Percentiles rank a stretch among this genome's conserved stretches.
Conservation (phyloP, 192 early-diverging fungal species). For the Umbelopsis sp. region DNA sequence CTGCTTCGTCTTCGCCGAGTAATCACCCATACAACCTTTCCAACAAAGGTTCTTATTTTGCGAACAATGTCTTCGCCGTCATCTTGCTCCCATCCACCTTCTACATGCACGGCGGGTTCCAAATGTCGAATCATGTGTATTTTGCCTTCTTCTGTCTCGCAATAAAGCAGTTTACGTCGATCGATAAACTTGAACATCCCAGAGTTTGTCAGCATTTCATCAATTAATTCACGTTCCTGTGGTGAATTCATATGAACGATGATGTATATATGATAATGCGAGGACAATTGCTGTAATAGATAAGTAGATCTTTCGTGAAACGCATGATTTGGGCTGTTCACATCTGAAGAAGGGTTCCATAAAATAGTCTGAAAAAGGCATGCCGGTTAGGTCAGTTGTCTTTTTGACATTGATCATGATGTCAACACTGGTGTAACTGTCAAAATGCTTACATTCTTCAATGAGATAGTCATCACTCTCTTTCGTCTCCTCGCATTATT, state of each 20-base stretch:
- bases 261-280: conserved; percentile 56
- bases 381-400: background rate
- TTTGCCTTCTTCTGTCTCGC: conserved; percentile 67
- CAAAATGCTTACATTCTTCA: conserved; percentile 54
- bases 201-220: conserved; percentile 46
- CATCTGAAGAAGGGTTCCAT: conserved; percentile 79
- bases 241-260: conserved; percentile 58
- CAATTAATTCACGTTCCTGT: conserved; percentile 59
- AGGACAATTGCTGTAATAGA: conserved; percentile 54
- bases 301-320: conserved; percentile 63
- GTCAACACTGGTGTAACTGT: background rate
- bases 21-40: conserved; percentile 39
- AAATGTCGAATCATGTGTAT: conserved; percentile 73
- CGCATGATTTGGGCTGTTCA: conserved; percentile 67
- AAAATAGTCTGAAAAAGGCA: conserved; percentile 59
- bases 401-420: conserved; percentile 4
- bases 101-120: conserved; percentile 67
- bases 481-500: conserved; percentile 49
- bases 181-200: conserved; percentile 54
- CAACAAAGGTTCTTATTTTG: conserved; percentile 29
- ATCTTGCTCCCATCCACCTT: conserved; percentile 52
- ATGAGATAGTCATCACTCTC: conserved; percentile 58
- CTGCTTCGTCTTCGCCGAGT: conserved; percentile 32
- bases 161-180: conserved; percentile 67
- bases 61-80: conserved; percentile 42